Evolutionary conservation across 129 eudicot species (phyloP), one percentile per base, ranked within the genome.

Genomic region (Solidago caesia): DNA sequence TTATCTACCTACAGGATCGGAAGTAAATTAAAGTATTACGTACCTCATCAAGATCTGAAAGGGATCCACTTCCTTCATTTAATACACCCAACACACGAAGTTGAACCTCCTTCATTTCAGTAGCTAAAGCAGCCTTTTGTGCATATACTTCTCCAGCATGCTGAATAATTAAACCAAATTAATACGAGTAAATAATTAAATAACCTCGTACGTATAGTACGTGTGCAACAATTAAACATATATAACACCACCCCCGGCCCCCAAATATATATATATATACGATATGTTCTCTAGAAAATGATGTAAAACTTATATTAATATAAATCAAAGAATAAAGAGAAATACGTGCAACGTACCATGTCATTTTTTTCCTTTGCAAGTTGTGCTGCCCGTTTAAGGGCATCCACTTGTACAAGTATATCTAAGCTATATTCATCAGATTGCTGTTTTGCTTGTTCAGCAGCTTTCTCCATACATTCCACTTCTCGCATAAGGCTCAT

Each of bases 291-390:
- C 21, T 21, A 21, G 21, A 21, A 21, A 21, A 21, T 21, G 21
- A 21, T 21, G 21, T 21, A 21, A 21, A 21, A 21, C 21, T 21
- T 21, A 21, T n/a, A n/a, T n/a, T n/a, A n/a, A n/a, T n/a, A n/a
- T n/a, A n/a, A 27, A 29, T 4, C 5, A 67, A 12, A 70, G 9
- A 5, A 70, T 1, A 8, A 51, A 15, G 7, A 73, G 10, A 39
- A 13, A 64, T 64, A 15, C 0, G 43, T 13, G 3, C 4, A 5
- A 39, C 69, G 9, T 79, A 92, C 97, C 96, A 82, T 84, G 71
- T 79, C 89, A 71, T 92, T 92, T 80, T 91, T 87, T 78, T 85
- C 90, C 69, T 84, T 87, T 41, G 92, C 94, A 25, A 7, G 85
- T 68, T 82, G 87, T 25, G 85, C 74, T 73, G 81, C 81, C 64